Base-by-base conservation (phyloP, 2,329 filamentous ascomycete genomes). In the Aspergillus sp. region DNA sequence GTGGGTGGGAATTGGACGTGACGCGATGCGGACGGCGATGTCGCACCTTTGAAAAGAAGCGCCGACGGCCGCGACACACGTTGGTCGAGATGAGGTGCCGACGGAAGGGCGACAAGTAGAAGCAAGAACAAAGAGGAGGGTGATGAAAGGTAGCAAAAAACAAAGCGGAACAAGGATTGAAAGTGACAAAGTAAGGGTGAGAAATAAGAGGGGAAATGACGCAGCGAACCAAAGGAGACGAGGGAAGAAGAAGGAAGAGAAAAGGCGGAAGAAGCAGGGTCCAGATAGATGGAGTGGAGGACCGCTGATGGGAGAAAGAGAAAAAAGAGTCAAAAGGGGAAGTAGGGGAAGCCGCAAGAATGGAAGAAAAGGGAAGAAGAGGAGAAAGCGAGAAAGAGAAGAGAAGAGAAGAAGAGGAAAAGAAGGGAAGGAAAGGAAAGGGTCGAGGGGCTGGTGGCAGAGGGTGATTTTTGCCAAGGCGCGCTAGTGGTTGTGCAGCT, bases 401-500 rank as follows among this genome's bases (percentile, higher is more conserved):
- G 45, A 43, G 42, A 48, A 46, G 13, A 44, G 38, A 45, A 44
- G 37, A 27, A 30, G 13, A 30, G 37, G n/a, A 31, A 42, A 35
- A 34, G 28, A 33, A 32, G 30, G 39, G 37, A 45, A 40, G 45
- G 46, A 35, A 41, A 38, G 43, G 42, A 45, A 50, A 56, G 54
- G 52, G 49, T 57, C 54, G 57, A 62, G 60, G 59, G 59, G 58
- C 56, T 58, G 58, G 52, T 49, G 57, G 51, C 52, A 53, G 54
- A 58, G 50, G 49, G 58, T 44, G 56, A 61, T 50, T 52, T 47
- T 51, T 57, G 60, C 60, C 59, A 62, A 62, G 59, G 27, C 39
- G 45, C 54, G 57, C 60, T 63, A 63, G 60, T 63, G 60, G 60
- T 62, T 62, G 59, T 54, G 60, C 47, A 63, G 52, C 57, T 60